These are phyloP conservation scores for Melastoma malabathricum DNA, from an alignment of 345 rosid species.

Conservation along the genomic window DNA sequence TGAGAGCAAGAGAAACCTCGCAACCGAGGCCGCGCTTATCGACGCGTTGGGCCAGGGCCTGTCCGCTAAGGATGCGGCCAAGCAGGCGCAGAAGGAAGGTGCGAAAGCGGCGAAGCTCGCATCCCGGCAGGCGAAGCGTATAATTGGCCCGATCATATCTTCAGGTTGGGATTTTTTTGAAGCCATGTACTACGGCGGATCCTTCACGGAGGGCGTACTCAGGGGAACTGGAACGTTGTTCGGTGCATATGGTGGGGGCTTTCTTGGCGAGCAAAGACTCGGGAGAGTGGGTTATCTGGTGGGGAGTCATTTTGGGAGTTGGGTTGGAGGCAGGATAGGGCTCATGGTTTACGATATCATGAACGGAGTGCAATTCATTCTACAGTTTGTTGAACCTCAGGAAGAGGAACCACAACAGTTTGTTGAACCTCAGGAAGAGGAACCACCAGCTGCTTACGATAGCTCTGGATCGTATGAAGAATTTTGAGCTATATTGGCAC, in stretches of 20 bases:
- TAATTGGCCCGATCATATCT: constrained; percentile 81
- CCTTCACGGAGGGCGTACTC: constrained; percentile 65
- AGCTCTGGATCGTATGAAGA: constrained; percentile 11
- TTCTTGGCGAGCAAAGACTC: constrained; percentile 58
- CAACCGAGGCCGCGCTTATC: constrained; percentile 52
- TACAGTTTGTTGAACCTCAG: constrained; percentile 28
- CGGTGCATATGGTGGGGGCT: constrained; percentile 83
- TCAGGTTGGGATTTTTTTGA: constrained; percentile 97
- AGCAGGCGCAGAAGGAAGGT: constrained; percentile 63
- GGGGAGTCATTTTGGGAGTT: constrained; percentile 87
- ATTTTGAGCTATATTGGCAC: background rate
- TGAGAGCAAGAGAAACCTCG: constrained; percentile 44
- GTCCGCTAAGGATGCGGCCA: constrained; percentile 52
- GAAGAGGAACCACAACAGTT: constrained; percentile 16
- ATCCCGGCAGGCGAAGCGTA: constrained; percentile 54
- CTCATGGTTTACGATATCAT: constrained; percentile 83
- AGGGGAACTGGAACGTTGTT: constrained; percentile 79
- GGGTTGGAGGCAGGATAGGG: constrained; percentile 93
- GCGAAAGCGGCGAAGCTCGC: constrained; percentile 84
- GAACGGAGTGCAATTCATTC: constrained; percentile 49
- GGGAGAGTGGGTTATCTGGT: constrained; percentile 83
- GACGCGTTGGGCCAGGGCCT: constrained; percentile 58
- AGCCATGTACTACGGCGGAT: constrained; percentile 83
- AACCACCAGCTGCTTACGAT: constrained; percentile 2
- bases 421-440: constrained; percentile 24